Evolutionary conservation across 108 stramenopile genomes (phyloP).

Genomic region (Schizochytrium sp.): DNA sequence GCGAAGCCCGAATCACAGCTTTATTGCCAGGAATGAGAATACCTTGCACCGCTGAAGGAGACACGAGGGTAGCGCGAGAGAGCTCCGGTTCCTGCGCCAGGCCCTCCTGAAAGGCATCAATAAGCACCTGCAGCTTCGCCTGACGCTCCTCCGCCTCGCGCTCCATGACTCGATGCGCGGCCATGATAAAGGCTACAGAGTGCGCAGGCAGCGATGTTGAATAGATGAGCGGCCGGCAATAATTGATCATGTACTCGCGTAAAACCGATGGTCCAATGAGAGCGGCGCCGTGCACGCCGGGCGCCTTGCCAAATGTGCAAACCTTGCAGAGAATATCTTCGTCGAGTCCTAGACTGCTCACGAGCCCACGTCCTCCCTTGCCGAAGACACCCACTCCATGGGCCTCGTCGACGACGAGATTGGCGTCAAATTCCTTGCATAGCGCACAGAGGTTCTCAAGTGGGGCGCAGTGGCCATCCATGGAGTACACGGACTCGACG

Average conservation of each 20-base stretch:
- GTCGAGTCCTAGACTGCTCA: constrained; percentile 60
- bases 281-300: constrained; percentile 83
- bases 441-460: constrained; percentile 60
- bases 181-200: constrained; percentile 63
- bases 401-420: constrained; percentile 77
- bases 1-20: constrained; percentile 55
- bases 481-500: constrained; percentile 89
- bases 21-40: constrained; percentile 75
- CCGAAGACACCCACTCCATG: constrained; percentile 69
- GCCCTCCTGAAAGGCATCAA: not conserved
- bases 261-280: constrained; percentile 60
- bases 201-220: constrained; percentile 77
- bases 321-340: constrained; percentile 69
- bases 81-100: constrained; percentile 21
- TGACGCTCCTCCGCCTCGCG: constrained; percentile 47
- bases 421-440: constrained; percentile 41
- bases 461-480: constrained; percentile 92
- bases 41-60: constrained; percentile 86
- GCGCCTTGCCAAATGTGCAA: constrained; percentile 93
- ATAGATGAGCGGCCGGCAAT: constrained; percentile 86
- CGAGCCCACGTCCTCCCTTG: constrained; percentile 65
- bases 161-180: constrained; percentile 68
- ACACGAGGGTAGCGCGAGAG: constrained; percentile 22
- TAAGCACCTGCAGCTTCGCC: constrained; percentile 28
- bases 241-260: constrained; percentile 75